Base-by-base conservation (phyloP, 441 rosid genomes). In the Hura crepitans region DNA sequence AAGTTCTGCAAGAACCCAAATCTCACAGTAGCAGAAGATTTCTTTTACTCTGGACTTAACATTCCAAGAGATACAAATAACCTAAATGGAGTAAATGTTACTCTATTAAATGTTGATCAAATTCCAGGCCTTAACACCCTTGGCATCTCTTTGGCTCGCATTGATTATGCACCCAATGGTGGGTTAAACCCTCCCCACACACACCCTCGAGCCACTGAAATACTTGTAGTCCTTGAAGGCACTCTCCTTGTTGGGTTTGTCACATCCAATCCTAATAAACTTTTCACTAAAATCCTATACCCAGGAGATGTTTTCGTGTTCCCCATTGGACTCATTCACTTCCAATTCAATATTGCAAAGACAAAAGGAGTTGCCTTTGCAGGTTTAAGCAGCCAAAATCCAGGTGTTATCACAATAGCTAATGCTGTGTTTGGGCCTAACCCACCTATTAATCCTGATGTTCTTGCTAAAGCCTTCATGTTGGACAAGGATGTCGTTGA, bases 181-280 rank as follows among this genome's bases (percentile, higher is more conserved):
- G 86, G 92, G 4, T 67, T 56, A 43, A 85, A 82, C 77, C 86
- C 86, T 20, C 85, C 84, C 47, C 88, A 85, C 80, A 78, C 46
- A 10, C 85, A 85, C 66, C 87, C 86, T 27, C 79, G 81, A 3
- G 86, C 55, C 46, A 42, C 83, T 0, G 87, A 85, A n/a, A 64
- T 84, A 71, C 63, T 84, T 6, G 27, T 74, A 12, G 83, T 82
- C 14, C 18, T 67, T 17, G 70, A 87, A 58, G 89, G 87, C 5
- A 79, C 66, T 3, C 79, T 83, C 2, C 72, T 58, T 12, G 91
- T 77, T 46, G 87, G 87, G 7, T 85, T 85, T 55, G 73, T 79
- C 23, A 77, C 86, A 35, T 82, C 87, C 0, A 78, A 85, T 74
- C 84, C 77, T 0, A 60, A 59, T 35, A 56, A 46, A 0, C 59